Conservation (phyloP, 495 filamentous ascomycete species). For the Aspergillus nanangensis region DNA sequence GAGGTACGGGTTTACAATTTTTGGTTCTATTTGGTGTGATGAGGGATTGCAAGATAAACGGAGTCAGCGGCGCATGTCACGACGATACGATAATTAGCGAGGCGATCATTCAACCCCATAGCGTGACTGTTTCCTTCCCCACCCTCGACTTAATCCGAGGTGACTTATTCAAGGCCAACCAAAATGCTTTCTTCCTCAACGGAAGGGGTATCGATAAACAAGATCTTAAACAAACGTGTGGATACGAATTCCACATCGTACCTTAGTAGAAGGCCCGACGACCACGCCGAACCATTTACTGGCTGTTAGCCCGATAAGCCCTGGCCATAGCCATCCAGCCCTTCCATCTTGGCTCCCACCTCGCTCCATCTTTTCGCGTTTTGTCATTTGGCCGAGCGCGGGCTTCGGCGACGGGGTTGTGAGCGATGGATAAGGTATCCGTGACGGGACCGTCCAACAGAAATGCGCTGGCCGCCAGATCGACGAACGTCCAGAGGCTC, state of each 20-base stretch:
- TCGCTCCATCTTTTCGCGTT: too few relatives aligned
- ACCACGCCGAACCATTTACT: too few relatives aligned
- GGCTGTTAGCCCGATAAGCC: conserved; percentile 18
- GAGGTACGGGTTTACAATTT: neutral
- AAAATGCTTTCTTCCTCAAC: too few relatives aligned
- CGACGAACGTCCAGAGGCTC: conserved; percentile 43
- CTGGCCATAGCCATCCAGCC: conserved; percentile 23
- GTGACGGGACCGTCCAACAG: conserved; percentile 11
- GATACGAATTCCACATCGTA: too few relatives aligned
- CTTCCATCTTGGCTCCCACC: conserved; percentile 18
- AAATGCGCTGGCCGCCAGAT: conserved; percentile 22
- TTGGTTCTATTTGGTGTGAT: neutral
- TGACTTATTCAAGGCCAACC: too few relatives aligned
- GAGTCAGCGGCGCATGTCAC: neutral
- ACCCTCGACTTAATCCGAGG: neutral
- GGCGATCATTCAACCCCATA: neutral
- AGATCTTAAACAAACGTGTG: too few relatives aligned
- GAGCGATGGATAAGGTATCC: conserved; percentile 1
- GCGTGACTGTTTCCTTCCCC: neutral
- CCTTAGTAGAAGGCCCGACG: too few relatives aligned
- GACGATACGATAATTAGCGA: conserved; percentile 9
- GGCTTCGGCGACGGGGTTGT: neutral
- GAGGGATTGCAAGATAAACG: neutral
- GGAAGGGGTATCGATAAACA: too few relatives aligned
- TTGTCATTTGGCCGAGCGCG: neutral